Base-by-base conservation (phyloP, 2,329 filamentous ascomycete genomes). In the Penicillium janthinellum region DNA sequence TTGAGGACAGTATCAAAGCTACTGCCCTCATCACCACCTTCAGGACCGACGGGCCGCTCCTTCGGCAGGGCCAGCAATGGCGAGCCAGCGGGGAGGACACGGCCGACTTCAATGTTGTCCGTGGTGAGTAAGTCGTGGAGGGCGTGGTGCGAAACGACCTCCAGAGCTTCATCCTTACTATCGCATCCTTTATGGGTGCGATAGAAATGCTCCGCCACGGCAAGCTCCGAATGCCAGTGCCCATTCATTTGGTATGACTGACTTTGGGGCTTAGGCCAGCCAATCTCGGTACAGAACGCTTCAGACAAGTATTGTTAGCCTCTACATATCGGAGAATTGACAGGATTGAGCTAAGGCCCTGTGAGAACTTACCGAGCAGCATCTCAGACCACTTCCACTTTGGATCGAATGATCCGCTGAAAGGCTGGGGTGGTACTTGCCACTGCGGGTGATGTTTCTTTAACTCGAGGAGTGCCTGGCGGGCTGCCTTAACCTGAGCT, bases 331-430 rank as follows among this genome's bases (percentile, higher is more conserved):
- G 15, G 8, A 31, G 5, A 31, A 11, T 5, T 17, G 1, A n/a
- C 11, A 14, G 10, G 4, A 47, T 31, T 31, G 25, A 45, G 12
- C 42, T 4, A 10, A 25, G 15, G 14, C 8, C 2, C 3, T 17
- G 7, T 31, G 31, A 48, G 31, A 5, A 25, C 60, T 67, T 65
- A 75, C 75, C 70, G 31, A 67, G 44, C 4, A 76, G 62, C 20
- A 76, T 35, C 5, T 58, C 38, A 1, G 57, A 56, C 75, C 75
- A 77, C n/a, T 67, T 54, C 72, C 71, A 73, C 4, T 54, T 57
- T 12, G 60, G 55, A 31, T 5, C 56, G 25, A 3, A 57, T 55
- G 4, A 64, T 6, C 56, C 50, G 39, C 64, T 62, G 15, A 49
- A 63, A 1, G 73, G 72, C 34, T 66, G 55, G 22, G 71, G 64